Evolutionary conservation across 148 eudicot species (phyloP), one percentile per base, ranked within the genome.

Genomic region (Chenopodium berlandieri): DNA sequence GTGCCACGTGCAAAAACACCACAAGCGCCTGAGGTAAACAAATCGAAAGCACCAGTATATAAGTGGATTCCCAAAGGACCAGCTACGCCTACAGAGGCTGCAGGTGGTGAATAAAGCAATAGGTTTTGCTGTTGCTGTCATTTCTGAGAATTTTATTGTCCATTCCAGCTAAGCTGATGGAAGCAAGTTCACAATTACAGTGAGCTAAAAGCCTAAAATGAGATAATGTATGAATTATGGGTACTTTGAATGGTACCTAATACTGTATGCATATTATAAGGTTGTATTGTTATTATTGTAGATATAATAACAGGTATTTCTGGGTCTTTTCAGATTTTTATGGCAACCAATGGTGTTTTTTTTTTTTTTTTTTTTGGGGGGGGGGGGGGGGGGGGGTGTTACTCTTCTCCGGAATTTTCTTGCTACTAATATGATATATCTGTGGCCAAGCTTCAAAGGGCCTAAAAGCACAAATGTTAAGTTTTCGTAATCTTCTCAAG

Each of bases 21-120:
- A 67, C 68, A 75, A 3, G 60, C 22, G 82, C 54, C 77, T 13
- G 88, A 85, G 69, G 17, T 74, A 20, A 27, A 52, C 72, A 85
- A 85, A 71, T 84, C 82, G 10, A 88, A 81, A 54, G 67, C 77
- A 54, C 84, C 85, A 3, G 76, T 76, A 9, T 84, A 82, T 60
- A 78, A 82, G 73, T 84, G 86, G 89, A 80, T 88, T 25, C 88
- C 88, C 12, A 88, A 88, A 84, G 88, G 67, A 25, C 65, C 84
- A 8, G 30, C 76, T 60, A 16, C 87, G 32, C 70, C 83, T 17
- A 27, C 70, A 50, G 73, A 30, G 32, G 34, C 68, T 32, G 23
- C 75, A 73, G 48, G 44, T 50, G 78, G 27, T 66, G 81, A 66
- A 25, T 72, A 78, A 79, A 52, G 48, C 69, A 73, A 47, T 69